Conservation (phyloP, 2,329 filamentous ascomycete genomes). For the Domatiomyces globalis region DNA sequence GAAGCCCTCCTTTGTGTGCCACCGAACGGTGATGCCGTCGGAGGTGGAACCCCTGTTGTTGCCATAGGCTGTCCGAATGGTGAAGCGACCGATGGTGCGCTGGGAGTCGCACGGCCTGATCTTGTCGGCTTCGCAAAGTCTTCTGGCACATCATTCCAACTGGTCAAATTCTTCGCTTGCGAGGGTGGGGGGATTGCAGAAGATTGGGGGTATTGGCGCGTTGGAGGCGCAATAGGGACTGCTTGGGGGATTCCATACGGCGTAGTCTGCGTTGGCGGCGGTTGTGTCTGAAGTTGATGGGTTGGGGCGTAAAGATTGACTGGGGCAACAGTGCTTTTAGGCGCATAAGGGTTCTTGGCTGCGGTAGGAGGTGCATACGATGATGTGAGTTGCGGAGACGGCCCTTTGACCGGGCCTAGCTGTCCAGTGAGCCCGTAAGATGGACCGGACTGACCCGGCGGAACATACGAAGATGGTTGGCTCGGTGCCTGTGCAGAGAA, state of each 20-base stretch:
- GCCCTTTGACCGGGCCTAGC: conserved; percentile 22
- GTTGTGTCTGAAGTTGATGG: conserved; percentile 28
- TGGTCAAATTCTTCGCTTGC: conserved; percentile 55
- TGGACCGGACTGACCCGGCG: no score
- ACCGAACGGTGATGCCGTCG: conserved; percentile 45
- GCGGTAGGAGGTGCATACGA: conserved; percentile 30
- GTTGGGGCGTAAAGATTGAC: conserved; percentile 31
- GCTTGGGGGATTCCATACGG: conserved; percentile 25
- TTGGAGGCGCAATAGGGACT: conserved; percentile 42
- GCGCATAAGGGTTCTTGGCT: conserved; percentile 37
- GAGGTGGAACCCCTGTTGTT: conserved; percentile 32
- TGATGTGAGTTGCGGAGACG: conserved; percentile 24
- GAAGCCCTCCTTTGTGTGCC: conserved; percentile 43
- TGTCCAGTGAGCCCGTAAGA: conserved; percentile 5
- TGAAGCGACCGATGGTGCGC: conserved; percentile 30
- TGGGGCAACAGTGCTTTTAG: conserved; percentile 21
- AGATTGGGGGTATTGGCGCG: conserved; percentile 54
- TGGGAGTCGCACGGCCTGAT: conserved; percentile 61
- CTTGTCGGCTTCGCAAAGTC: conserved; percentile 59
- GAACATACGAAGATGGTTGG: no score
- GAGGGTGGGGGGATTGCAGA: conserved; percentile 51
- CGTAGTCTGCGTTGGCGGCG: conserved; percentile 25
- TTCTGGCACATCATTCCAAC: conserved; percentile 92
- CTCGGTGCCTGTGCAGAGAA: conserved; percentile 5
- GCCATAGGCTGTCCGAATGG: not conserved